Conservation (phyloP, 768 basidiomycete species). For the Dioszegia hungarica region DNA sequence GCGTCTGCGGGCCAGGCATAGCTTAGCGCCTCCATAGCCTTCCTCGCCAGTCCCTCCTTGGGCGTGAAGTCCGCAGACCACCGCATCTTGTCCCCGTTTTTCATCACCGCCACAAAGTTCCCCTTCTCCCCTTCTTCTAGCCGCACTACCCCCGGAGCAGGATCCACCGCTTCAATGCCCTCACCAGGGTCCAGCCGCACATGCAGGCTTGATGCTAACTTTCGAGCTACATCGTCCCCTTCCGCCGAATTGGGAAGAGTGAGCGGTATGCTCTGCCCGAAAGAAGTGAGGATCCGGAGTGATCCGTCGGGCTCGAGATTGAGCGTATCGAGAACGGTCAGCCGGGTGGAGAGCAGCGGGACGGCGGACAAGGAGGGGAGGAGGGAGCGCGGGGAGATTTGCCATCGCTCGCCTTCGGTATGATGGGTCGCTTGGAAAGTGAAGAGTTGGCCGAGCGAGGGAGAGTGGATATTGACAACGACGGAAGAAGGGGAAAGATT, state of each 20-base stretch:
- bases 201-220: conserved; percentile 23
- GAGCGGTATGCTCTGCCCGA: conserved; percentile 50
- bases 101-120: conserved; percentile 56
- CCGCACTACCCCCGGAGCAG: conserved; percentile 47
- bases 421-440: conserved; percentile 18
- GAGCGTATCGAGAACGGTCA: conserved; percentile 64
- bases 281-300: conserved; percentile 63
- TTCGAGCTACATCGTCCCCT: conserved; percentile 22
- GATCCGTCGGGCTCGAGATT: conserved; percentile 59
- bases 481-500: conserved; percentile 18
- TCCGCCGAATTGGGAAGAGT: conserved; percentile 9
- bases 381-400: conserved; percentile 35
- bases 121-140: conserved; percentile 57
- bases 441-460: conserved; percentile 10
- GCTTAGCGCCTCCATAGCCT: conserved; percentile 62
- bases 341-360: conserved; percentile 62
- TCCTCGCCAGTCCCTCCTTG: conserved; percentile 57
- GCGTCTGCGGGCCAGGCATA: conserved; percentile 58
- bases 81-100: conserved; percentile 55
- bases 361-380: conserved; percentile 56
- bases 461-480: conserved; percentile 34
- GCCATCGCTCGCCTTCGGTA: not conserved
- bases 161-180: not conserved
- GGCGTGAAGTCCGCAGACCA: conserved; percentile 59
- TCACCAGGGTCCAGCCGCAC: conserved; percentile 22